A percentile compares a stretch with the other conserved stretches of the same genome.
phyloP scores from a whole-genome alignment of 1,139 yeast genomes.

The Yamadazyma dendronema region DNA sequence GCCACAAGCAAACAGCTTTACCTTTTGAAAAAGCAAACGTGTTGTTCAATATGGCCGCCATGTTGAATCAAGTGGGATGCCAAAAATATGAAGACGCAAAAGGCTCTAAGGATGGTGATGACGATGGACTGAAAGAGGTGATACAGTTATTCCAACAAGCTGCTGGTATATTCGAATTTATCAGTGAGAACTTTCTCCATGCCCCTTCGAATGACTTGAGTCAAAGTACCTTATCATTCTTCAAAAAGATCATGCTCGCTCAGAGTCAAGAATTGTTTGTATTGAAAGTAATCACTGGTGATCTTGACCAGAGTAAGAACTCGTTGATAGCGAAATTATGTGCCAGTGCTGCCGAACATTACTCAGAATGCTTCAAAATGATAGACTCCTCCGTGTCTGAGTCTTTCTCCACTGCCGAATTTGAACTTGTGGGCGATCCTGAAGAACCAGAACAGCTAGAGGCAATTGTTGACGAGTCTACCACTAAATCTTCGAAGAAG shows the following conservation, averaged over 20 bases:
- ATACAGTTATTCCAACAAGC: conserved; percentile 69
- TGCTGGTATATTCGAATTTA: conserved; percentile 71
- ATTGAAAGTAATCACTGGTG: conserved; percentile 55
- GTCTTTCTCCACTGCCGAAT: conserved; percentile 16
- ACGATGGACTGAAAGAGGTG: conserved; percentile 49
- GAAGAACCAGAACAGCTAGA: conserved; percentile 20
- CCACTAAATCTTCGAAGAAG: conserved; percentile 31
- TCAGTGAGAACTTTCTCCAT: conserved; percentile 80
- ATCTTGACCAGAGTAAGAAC: conserved; percentile 50
- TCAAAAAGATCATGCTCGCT: conserved; percentile 67
- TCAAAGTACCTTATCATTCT: conserved; percentile 66
- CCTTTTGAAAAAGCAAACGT: conserved; percentile 91
- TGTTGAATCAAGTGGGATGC: conserved; percentile 49
- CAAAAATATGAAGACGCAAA: conserved; percentile 43
- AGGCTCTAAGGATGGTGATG: conserved; percentile 32
- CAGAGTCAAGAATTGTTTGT: conserved; percentile 88
- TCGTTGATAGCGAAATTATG: conserved; percentile 75
- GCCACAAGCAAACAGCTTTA: conserved; percentile 50
- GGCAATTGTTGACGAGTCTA: conserved; percentile 15
- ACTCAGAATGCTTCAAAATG: conserved; percentile 45
- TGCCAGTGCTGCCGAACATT: conserved; percentile 56
- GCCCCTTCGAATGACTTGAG: conserved; percentile 83
- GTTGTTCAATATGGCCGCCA: conserved; percentile 59
- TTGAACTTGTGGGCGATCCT: conserved; percentile 19
- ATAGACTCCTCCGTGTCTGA: conserved; percentile 20